These are phyloP conservation scores for Litchi chinensis DNA, from an alignment of 345 rosid species.

Conservation along the genomic window DNA sequence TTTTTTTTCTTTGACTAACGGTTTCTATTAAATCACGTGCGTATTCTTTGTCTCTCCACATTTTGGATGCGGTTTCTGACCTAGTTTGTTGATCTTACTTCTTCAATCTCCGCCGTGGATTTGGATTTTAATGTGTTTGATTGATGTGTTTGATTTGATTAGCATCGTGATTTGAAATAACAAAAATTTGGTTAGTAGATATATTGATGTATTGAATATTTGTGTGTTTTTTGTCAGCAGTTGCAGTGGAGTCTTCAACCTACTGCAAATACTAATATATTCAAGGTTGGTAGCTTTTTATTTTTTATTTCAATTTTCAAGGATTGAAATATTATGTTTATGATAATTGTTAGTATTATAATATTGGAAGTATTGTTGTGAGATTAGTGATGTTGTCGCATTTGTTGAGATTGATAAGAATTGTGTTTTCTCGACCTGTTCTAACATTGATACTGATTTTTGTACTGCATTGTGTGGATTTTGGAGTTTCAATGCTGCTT, in stretches of 20 bases:
- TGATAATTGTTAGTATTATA: neutral
- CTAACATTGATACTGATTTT: neutral
- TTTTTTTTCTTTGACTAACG: neutral
- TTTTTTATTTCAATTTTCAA: neutral
- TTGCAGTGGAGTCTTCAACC: neutral
- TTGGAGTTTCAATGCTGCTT: neutral
- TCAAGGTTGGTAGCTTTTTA: conserved; percentile 1
- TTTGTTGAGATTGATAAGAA: neutral
- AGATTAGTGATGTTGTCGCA: neutral
- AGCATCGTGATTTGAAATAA: neutral
- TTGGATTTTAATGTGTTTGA: neutral
- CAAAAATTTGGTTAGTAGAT: neutral
- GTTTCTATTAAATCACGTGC: neutral
- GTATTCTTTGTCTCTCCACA: neutral
- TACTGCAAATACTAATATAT: neutral
- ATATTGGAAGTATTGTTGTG: neutral
- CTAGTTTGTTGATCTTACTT: neutral
- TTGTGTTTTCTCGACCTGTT: neutral
- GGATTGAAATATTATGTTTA: neutral
- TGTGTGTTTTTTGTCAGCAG: neutral
- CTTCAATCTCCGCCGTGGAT: neutral
- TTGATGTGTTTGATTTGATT: neutral
- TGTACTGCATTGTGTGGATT: conserved; percentile 1
- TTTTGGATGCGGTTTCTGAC: neutral
- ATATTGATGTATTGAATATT: neutral